Base-by-base conservation (phyloP, 2,329 filamentous ascomycete genomes). In the Aspergillus ochraceoroseus region DNA sequence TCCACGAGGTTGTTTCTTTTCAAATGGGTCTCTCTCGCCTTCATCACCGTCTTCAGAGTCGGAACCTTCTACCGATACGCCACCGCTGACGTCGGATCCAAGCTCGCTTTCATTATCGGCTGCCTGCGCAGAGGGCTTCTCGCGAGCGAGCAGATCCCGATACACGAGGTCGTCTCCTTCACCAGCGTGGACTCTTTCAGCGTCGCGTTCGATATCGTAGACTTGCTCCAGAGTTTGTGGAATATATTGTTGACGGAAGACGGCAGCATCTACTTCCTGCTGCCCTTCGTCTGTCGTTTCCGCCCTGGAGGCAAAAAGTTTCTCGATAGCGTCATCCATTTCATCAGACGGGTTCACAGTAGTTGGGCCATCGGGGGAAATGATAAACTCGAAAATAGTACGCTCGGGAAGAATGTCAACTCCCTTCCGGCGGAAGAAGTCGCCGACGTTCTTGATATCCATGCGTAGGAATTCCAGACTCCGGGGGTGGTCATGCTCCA, bases 381-480 rank as follows among this genome's bases (percentile, higher is more conserved):
- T 87, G 57, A 96, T 80, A 65, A 95, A 96, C 52, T 82, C 77
- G 67, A 94, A 98, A 7, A 88, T 73, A n/a, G 76, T 71, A 20
- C 84, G 79, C 63, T 96, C 90, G 1, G 82, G 70, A 2, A 98
- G 73, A 0, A 80, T 83, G 46, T 94, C 81, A 2, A 96, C 87
- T 27, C 83, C 84, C 62, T 95, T 83, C 13, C 85, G 77, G 19
- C 81, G 75, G 77, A 96, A 98, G 68, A 94, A 98, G 63, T 94
- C 87, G 14, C 81, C 84, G 1, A 94, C 80, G 59, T 98, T 98
- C 74, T 95, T 96, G 66, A 98, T 88, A 61, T 98, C 92, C 89
- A 95, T 96, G 22, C 92, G 82, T 55, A 98, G 67, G 61, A 98
- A 98, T 62, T 96, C 90, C 19, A 94, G 74, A 2, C 86, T 90